Conservation (phyloP, 176 grass and related monocot genomes). For the Zoysia japonica region DNA sequence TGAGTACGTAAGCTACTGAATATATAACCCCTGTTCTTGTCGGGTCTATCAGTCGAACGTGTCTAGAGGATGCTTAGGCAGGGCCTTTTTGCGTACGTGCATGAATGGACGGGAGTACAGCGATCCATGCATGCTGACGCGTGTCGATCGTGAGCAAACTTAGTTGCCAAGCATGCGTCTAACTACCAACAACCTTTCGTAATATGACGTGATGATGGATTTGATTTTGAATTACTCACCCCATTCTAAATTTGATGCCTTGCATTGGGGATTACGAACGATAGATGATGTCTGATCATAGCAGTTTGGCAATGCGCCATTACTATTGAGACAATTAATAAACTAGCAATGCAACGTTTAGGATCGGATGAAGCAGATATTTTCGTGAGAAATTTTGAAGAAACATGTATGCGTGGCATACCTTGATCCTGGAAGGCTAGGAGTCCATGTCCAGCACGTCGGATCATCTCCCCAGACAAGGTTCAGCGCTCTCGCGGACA, state of each 20-base stretch:
- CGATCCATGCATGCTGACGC: not conserved
- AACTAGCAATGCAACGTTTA: too few species aligned
- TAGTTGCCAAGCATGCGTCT: not conserved
- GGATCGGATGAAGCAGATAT: too few species aligned
- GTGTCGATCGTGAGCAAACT: not conserved
- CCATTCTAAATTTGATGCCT: too few species aligned
- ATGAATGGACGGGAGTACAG: not conserved
- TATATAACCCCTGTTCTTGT: not conserved
- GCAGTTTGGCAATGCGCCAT: too few species aligned
- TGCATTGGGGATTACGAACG: too few species aligned
- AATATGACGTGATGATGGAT: not conserved
- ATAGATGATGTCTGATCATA: too few species aligned
- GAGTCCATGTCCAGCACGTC: constrained; percentile 55
- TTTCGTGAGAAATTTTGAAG: too few species aligned
- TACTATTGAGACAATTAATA: too few species aligned
- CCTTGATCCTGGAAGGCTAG: constrained; percentile 60
- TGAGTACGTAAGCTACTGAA: not conserved
- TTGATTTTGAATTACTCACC: too few species aligned
- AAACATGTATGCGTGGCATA: not conserved
- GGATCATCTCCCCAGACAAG: constrained; percentile 56
- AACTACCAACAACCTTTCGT: not conserved
- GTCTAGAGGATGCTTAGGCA: not conserved
- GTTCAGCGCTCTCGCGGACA: constrained; percentile 69
- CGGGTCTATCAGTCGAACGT: not conserved
- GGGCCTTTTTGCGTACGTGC: not conserved